Base-by-base conservation (phyloP, 495 filamentous ascomycete genomes). In the Clohesyomyces aquaticus region DNA sequence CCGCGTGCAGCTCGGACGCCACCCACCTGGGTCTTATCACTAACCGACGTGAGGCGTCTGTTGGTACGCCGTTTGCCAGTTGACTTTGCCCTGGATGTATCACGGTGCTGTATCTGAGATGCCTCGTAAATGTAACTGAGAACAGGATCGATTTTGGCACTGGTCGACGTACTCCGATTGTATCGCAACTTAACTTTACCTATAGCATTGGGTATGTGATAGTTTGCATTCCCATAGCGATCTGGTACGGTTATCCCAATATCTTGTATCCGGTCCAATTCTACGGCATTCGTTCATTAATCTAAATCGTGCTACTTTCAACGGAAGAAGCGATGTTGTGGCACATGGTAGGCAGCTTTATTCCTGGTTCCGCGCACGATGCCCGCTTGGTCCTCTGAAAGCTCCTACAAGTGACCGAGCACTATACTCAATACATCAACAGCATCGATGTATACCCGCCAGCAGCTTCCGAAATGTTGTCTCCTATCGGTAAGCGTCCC, bases 271-370 rank as follows among this genome's bases (percentile, higher is more conserved):
- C 11, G 22, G 19, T 47, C 16, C 3, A 4, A 49, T 14, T 48
- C 2, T 52, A 23, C 10, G 14, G 50, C 3, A 1, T 51, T 19
- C 12, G 4, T 42, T 18, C 19, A 21, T 43, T 22, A 3, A 8
- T 23, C 19, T 41, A 1, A 25, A 4, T 45, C n/a, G 28, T 14
- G 26, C 18, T 29, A 43, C 23, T 1, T n/a, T n/a, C 0, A 27
- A 18, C 57, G 26, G 47, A 61, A 51, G 19, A 32, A 23, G 57
- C 28, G 21, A 25, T 51, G 28, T 22, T 52, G 57, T 61, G 28
- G 35, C 4, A 23, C 51, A 18, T 38, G 2, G 23, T 52, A 49
- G 46, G 16, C 23, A 16, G 26, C 18, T 4, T 6, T 3, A 41
- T 41, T 47, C 43, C 38, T 58, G 38, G 26, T 58, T 27, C 23